Conservation (phyloP, 108 stramenopile species). For the Craspedostauros australis region DNA sequence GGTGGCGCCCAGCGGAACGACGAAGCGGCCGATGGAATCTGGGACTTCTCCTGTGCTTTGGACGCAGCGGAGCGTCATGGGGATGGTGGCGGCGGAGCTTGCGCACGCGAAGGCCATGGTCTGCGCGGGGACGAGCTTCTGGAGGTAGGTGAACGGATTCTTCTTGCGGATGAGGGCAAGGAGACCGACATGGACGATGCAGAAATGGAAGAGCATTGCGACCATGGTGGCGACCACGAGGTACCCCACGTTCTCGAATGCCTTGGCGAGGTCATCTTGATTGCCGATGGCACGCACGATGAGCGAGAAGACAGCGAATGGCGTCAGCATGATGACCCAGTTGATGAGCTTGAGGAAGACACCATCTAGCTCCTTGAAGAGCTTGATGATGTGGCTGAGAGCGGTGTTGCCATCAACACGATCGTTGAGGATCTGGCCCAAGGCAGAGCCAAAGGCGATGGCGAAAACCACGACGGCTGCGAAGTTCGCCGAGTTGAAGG, state of each 20-base stretch:
- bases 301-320: conserved; percentile 21
- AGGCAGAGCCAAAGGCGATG: conserved; percentile 12
- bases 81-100: conserved; percentile 34
- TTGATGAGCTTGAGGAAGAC: conserved; percentile 25
- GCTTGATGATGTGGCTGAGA: conserved; percentile 7
- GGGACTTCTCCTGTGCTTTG: conserved; percentile 14
- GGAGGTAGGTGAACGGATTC: conserved; percentile 19
- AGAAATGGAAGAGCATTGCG: conserved; percentile 11
- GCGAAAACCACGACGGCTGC: conserved; percentile 30
- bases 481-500: conserved; percentile 26
- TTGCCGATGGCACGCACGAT: conserved; percentile 21
- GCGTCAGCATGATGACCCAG: conserved; percentile 25
- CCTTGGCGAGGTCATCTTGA: conserved; percentile 6
- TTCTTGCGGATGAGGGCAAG: conserved; percentile 7
- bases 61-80: conserved; percentile 13
- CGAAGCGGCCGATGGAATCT: conserved; percentile 20
- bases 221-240: conserved; percentile 16
- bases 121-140: conserved; percentile 10
- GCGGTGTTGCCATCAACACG: not conserved
- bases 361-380: conserved; percentile 20
- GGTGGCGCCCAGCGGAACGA: conserved; percentile 30
- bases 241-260: conserved; percentile 14
- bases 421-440: conserved; percentile 4
- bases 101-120: conserved; percentile 23
- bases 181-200: conserved; percentile 20